Evolutionary conservation across 805 yeast genomes (phyloP), one percentile per base, ranked within the genome.

Genomic region (Kodamaea sagamina): DNA sequence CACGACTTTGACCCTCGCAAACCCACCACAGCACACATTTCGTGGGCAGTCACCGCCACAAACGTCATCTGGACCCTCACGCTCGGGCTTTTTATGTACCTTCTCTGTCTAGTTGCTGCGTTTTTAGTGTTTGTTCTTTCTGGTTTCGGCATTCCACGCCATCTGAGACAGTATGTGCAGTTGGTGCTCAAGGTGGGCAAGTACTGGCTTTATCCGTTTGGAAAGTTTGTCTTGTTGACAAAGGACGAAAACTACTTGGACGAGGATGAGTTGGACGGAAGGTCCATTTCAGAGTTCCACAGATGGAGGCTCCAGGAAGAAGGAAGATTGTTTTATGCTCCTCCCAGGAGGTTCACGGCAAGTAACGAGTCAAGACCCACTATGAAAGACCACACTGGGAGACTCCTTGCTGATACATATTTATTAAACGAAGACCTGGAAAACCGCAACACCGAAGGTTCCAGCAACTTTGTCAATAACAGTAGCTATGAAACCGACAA

Each of bases 221-320:
- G 98, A 3, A 88, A 84, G 54, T 82, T 88, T 52, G 93, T 93
- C 3, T 78, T 88, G 44, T 71, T 92, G 48, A 77, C 75, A 47
- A 81, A 81, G 47, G 97, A 89, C 54, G 82, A 86, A 46, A 83
- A 85, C 52, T 93, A 92, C 60, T 65, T 87, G 35, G 75, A 77
- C 32, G 98, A 92, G 63, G 99, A 92, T 62, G 86, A 82, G 36
- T 81, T 89, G 53, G 95, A 87, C 55, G 98, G 98, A 13, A 77
- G 92, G 25, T 78, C 90, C 4, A 71, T 89, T 6, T 81, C 83
- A 13, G 97, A 90, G 62, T 93, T 88, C 58, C 83, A 85, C 50
- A 74, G 83, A 47, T 92, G 99, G 99, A 84, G 95, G 58, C 74
- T 82, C 4, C 78, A 79, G 41, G 85, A 86, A 47, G 86, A 83